Evolutionary conservation across 495 filamentous ascomycete genomes (phyloP).

Genomic region (Trichocladium uniseriatum): DNA sequence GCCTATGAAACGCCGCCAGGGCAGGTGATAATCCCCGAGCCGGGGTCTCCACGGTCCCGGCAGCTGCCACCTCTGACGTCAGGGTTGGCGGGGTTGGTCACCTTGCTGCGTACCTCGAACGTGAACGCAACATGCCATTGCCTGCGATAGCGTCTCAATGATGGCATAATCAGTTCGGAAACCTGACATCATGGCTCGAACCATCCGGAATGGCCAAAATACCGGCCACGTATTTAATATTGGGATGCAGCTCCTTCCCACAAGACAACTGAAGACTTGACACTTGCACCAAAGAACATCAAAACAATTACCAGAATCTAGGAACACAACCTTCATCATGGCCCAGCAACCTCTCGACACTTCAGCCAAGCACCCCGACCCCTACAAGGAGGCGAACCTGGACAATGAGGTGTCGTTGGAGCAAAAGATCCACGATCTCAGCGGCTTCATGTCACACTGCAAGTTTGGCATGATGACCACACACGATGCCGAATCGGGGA

Average conservation of each 20-base stretch:
- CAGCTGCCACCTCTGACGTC: slow-evolving; percentile 1
- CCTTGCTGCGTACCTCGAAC: not conserved
- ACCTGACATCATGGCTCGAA: slow-evolving; percentile 5
- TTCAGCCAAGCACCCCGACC: slow-evolving; percentile 53
- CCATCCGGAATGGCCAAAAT: not conserved
- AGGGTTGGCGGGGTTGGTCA: not conserved
- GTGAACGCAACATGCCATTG: not conserved
- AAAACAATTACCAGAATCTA: too few species aligned
- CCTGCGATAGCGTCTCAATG: slow-evolving; percentile 1
- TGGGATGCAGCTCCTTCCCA: not conserved
- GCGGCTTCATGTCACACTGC: slow-evolving; percentile 53
- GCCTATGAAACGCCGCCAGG: too few species aligned
- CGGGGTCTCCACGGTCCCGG: too few species aligned
- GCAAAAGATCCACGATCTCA: slow-evolving; percentile 71
- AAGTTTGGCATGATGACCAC: slow-evolving; percentile 79
- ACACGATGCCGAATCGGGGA: slow-evolving; percentile 45
- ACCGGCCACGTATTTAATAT: not conserved
- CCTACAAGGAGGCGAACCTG: slow-evolving; percentile 68
- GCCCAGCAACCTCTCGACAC: slow-evolving; percentile 34
- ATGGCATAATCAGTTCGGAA: not conserved
- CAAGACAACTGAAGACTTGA: not conserved
- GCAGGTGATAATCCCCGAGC: too few species aligned
- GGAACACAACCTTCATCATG: too few species aligned
- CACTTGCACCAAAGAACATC: not conserved
- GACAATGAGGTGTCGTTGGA: slow-evolving; percentile 52